A percentile compares a stretch with the other conserved stretches of the same genome.
These are phyloP conservation scores for Collariella sp. DNA, from an alignment of 495 filamentous ascomycete species.

Conservation along the genomic window DNA sequence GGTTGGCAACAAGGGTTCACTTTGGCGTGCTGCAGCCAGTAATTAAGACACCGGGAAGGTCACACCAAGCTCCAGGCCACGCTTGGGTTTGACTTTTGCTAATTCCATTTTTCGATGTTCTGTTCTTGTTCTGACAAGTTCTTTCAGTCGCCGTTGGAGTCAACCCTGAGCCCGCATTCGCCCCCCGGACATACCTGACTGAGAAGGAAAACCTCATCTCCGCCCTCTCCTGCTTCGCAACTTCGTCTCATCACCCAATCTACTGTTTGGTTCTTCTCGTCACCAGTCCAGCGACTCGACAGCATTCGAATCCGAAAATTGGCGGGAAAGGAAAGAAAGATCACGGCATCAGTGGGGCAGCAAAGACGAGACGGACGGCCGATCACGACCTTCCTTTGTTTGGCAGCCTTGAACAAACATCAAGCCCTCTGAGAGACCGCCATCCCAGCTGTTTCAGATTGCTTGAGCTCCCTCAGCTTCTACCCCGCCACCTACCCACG, in stretches of 20 bases:
- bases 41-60: neutral
- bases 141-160: neutral
- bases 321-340: neutral
- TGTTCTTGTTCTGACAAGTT: neutral
- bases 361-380: neutral
- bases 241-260: neutral
- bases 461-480: neutral
- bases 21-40: slow-evolving; percentile 9
- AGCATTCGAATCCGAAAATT: neutral
- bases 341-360: neutral
- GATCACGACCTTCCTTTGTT: neutral
- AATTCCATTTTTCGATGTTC: neutral
- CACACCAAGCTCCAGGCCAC: neutral
- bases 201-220: neutral
- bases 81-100: neutral
- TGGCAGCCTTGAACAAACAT: neutral
- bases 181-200: neutral
- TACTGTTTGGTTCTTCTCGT: neutral
- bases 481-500: neutral
- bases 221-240: neutral
- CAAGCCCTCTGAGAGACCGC: neutral
- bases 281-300: neutral
- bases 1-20: too few relatives aligned
- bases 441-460: neutral
- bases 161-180: neutral